Evolutionary conservation across 2,329 filamentous ascomycete genomes (phyloP), one percentile per base, ranked within the genome.

Genomic region (Plenodomus lindquistii): DNA sequence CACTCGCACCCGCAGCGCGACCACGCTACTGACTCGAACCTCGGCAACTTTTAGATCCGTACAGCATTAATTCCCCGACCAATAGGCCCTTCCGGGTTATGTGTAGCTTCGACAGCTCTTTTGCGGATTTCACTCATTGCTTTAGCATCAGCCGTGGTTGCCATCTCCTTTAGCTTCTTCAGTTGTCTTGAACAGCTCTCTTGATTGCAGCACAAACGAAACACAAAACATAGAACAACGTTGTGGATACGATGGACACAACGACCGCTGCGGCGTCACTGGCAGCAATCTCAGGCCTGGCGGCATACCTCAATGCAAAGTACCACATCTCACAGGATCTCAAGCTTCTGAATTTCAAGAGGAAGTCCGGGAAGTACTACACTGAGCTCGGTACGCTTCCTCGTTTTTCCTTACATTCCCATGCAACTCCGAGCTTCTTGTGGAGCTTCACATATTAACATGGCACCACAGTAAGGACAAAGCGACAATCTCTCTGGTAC

Each of bases 301-400:
- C 80, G 36, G 78, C 79, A 7, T 88, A 89, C 53, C 68, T 88
- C 24, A 82, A 91, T 65, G 88, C 81, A 36, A 89, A 87, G 71
- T 85, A 81, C 57, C 83, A 87, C 60, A 63, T 91, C 37, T 65
- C 71, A 24, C 82, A 87, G 57, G 88, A 91, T 63, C 48, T 86
- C 11, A 60, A 63, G 0, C 57, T 60, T 8, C 61, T 86, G n/a
- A 62, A 71, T 24, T 52, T 24, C 65, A 73, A 29, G 51, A 74
- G 64, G 77, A 81, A 70, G 44, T 68, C 58, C 19, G 48, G 38
- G 42, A 65, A 52, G 21, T 55, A 48, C 42, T 69, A 67, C 40
- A 53, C 48, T 13, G 50, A 59, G 17, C 54, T 68, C n/a, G 64
- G 66, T 69, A 60, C 15, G 59, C 62, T n/a, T n/a, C n/a, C n/a